Evolutionary conservation across 768 basidiomycete genomes (phyloP), one percentile per base, ranked within the genome.

Genomic region (Guyanaporus albipodus): DNA sequence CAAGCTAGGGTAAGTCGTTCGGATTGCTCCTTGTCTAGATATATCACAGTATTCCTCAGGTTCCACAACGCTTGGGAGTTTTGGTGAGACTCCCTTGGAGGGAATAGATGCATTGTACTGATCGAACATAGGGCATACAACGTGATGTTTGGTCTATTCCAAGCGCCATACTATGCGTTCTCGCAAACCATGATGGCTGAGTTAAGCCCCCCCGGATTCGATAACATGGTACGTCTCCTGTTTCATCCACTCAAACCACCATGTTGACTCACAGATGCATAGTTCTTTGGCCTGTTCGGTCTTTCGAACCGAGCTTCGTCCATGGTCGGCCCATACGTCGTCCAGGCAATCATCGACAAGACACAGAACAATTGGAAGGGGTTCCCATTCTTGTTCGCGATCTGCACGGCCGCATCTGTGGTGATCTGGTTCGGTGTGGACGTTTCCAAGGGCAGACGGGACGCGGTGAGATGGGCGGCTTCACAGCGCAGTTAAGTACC

Each of bases 131-230:
- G 84, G 83, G 81, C 79, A 5, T 91, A 91, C 68, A 90, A 89
- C 48, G 72, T 88, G 39, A 66, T 90, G 3, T 87, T 85, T 55
- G 87, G 88, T 11, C 66, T 91, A 8, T 89, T 89, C 73, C 85
- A 91, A 69, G 85, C 85, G 1, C 90, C 90, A 0, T 93, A 90
- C 67, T 92, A 88, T 60, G 87, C 91, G 1, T 89, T 85, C 60
- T 81, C 87, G 4, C 83, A 87, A 60, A 89, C 86, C 0, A 86
- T 88, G 84, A 90, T 90, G 87, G 85, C 87, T 1, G 91, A 93
- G 63, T 77, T 94, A 10, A 82, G 85, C 6, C 90, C 90, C 11
- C 85, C 87, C 1, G 91, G 90, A 1, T 92, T 87, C 58, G 90
- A 92, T 55, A 88, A 90, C 59, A 90, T 80, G 79, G 78, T 76